Base-by-base conservation (phyloP, 2,329 filamentous ascomycete genomes). In the Microsporum ferrugineum region DNA sequence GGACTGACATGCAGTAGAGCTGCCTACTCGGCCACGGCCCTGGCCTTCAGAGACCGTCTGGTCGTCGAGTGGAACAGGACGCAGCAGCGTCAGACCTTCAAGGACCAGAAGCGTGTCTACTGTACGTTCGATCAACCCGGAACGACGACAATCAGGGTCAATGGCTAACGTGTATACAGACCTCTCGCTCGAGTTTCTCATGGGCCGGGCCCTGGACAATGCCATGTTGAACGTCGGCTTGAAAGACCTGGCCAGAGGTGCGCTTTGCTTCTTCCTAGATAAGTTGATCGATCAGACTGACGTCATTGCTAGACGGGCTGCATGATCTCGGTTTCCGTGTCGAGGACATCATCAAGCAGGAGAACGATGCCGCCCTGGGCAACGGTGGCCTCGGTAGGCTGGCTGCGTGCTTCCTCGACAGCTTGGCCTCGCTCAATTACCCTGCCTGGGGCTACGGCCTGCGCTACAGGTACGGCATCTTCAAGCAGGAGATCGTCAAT, bases 401-500 rank as follows among this genome's bases (percentile, higher is more conserved):
- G 57, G 94, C 94, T 12, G 94, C 94, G 43, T 99, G 94, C 77
- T 96, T 97, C 80, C 84, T 99, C 65, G 94, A 99, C 78, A 96
- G 91, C 68, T 79, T 99, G 71, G 94, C 94, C 29, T 92, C 91
- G 8, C 82, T 99, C 68, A 95, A 96, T 79, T 96, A 88, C 73
- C 89, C 94, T 7, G 94, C 94, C 23, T 99, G 94, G 94, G 94
- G 94, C 39, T 99, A 99, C 70, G 94, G 92, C 60, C 79, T 99
- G 67, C 85, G 94, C 70, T 99, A 99, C 79, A 83, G 91, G 73
- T 97, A 97, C 73, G 89, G 89, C 72, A 99, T 99, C 73, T 99
- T 99, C 85, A 97, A 97, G 79, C 94, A 99, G 79, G 94, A 97
- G 78, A 97, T 99, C 69, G 86, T 96, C 63, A 88, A 97, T 70